These are phyloP conservation scores for Fusarium tupiense DNA, from an alignment of 2,329 filamentous ascomycete genomes.

Conservation along the genomic window DNA sequence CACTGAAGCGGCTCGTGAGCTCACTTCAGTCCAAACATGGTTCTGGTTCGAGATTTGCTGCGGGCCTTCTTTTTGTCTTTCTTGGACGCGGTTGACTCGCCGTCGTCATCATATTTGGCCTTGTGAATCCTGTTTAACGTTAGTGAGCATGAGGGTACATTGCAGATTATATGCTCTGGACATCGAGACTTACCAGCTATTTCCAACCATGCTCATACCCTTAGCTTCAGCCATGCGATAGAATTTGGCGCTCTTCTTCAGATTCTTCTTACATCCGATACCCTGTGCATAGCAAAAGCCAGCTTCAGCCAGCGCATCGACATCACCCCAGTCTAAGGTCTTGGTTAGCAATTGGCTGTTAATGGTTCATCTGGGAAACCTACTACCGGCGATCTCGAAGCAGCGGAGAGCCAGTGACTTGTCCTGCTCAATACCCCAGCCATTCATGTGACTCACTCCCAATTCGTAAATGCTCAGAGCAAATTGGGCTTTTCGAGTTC, in stretches of 20 bases:
- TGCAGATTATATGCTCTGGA: background rate
- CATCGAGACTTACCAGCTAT: constrained; percentile 83
- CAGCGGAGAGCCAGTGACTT: constrained; percentile 87
- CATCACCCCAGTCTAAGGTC: constrained; percentile 83
- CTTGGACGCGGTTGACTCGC: constrained; percentile 56
- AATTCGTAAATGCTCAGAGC: constrained; percentile 96
- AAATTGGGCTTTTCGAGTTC: constrained; percentile 90
- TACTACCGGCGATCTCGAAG: constrained; percentile 93
- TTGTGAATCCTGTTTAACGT: constrained; percentile 84
- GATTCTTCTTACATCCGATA: constrained; percentile 92
- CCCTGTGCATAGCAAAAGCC: constrained; percentile 97
- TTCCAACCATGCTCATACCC: constrained; percentile 97
- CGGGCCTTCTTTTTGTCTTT: constrained; percentile 71
- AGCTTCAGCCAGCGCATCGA: constrained; percentile 91
- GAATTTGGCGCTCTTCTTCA: constrained; percentile 91
- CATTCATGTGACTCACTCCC: constrained; percentile 96
- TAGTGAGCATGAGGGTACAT: background rate
- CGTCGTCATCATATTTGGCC: constrained; percentile 85
- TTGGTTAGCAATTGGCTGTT: constrained; percentile 30
- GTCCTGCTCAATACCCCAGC: constrained; percentile 96
- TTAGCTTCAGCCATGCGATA: constrained; percentile 92
- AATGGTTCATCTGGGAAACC: constrained; percentile 43
- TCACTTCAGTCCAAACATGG: constrained; percentile 70
- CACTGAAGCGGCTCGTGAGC: constrained; percentile 6
- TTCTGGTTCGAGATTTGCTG: constrained; percentile 80